Evolutionary conservation across 78 protist species (phyloP).

Genomic region (Acrasis kona): DNA sequence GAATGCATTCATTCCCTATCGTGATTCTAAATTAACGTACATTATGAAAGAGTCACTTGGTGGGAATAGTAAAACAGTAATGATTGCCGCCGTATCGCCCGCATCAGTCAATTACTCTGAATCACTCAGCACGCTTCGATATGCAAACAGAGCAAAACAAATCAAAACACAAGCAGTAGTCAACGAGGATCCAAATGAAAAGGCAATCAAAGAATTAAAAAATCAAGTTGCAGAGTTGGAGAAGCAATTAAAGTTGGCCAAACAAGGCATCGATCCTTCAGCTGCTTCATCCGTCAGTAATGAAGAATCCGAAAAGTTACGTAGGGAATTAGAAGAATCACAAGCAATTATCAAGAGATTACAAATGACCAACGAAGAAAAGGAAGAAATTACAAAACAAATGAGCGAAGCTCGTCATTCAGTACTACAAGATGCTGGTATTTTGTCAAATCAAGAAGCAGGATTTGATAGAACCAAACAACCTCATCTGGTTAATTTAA

Average conservation of each 20-base stretch:
- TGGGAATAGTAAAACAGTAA: slow-evolving; percentile 78
- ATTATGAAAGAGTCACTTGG: slow-evolving; percentile 84
- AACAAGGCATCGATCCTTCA: no score
- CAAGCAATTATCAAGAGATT: no score
- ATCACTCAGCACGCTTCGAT: slow-evolving; percentile 64
- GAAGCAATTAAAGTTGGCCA: no score
- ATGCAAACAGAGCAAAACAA: slow-evolving; percentile 78
- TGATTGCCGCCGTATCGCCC: slow-evolving; percentile 79
- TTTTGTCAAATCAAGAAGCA: no score
- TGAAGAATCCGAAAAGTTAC: no score
- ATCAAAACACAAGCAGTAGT: slow-evolving; percentile 79
- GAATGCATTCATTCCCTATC: slow-evolving; percentile 76
- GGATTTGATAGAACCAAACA: no score
- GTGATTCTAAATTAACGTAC: slow-evolving; percentile 74
- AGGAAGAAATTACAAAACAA: no score
- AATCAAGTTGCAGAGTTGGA: slow-evolving; percentile 42
- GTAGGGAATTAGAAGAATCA: no score
- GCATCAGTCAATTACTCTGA: slow-evolving; percentile 69
- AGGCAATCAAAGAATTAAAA: slow-evolving; percentile 56
- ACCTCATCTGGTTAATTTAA: slow-evolving; percentile 67
- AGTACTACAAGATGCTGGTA: no score
- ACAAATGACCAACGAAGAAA: no score
- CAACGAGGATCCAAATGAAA: slow-evolving; percentile 86
- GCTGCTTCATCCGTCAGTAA: no score
- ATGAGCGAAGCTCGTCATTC: no score